Evolutionary conservation across 345 rosid species (phyloP).

Genomic region (Aquilaria yunnanensis): DNA sequence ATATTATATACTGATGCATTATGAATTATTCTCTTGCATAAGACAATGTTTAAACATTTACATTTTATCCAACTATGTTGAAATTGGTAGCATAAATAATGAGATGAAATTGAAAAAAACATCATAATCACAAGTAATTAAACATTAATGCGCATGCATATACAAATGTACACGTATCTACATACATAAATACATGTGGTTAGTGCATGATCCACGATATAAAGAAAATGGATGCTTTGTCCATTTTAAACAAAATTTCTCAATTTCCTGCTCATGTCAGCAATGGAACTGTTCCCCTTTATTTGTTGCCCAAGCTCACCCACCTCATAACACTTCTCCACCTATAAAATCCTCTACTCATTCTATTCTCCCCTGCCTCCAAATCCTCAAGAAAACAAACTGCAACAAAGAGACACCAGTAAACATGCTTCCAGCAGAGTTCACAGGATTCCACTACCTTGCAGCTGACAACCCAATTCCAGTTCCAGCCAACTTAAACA

Average conservation of each 20-base stretch:
- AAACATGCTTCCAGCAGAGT: slow-evolving; percentile 48
- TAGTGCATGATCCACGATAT: slow-evolving; percentile 1
- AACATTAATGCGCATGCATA: not conserved
- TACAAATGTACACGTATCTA: not conserved
- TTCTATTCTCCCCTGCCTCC: slow-evolving; percentile 26
- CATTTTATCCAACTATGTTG: too few species aligned
- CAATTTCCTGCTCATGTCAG: slow-evolving; percentile 17
- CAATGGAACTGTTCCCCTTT: slow-evolving; percentile 12
- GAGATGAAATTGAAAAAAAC: too few species aligned
- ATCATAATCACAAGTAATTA: not conserved
- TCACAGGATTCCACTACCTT: slow-evolving; percentile 43
- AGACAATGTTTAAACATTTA: too few species aligned
- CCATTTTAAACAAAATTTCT: slow-evolving; percentile 11
- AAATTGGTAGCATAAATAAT: too few species aligned
- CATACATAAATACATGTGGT: not conserved
- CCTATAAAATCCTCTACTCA: slow-evolving; percentile 43
- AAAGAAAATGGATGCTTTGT: slow-evolving; percentile 6
- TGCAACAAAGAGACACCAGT: not conserved
- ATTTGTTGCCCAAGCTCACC: slow-evolving; percentile 24
- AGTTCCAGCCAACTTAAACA: slow-evolving; percentile 29
- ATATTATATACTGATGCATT: too few species aligned
- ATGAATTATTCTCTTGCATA: too few species aligned
- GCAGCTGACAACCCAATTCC: slow-evolving; percentile 29
- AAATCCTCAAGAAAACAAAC: slow-evolving; percentile 10
- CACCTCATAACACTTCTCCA: slow-evolving; percentile 18